Base-by-base conservation (phyloP, 768 basidiomycete species). In the Leccinellum albellum region DNA sequence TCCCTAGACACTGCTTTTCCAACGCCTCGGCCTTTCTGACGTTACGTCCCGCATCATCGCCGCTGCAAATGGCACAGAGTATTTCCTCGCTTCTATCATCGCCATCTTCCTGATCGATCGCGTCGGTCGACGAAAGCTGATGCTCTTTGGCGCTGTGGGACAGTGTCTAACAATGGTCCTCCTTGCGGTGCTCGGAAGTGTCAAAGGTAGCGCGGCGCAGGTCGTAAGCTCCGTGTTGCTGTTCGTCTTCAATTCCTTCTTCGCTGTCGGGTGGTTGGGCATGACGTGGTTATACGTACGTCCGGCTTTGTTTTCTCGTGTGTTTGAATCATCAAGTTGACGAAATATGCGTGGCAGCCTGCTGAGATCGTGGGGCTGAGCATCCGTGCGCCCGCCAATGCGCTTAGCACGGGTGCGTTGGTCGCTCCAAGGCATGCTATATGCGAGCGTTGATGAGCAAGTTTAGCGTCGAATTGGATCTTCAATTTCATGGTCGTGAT, bases 201-300 rank as follows among this genome's bases (percentile, higher is more conserved):
- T 82, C 51, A 74, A 78, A 51, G 81, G 75, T 31, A 68, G 70
- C 10, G 79, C 75, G 1, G 72, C 81, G 4, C 81, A 82, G 53
- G 72, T 82, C 45, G 74, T 78, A 15, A 82, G 83, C 26, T 75
- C 81, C 0, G 75, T 86, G 33, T 65, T 85, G 3, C 69, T 88
- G 1, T 87, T 88, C 66, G 78, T 85, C n/a, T 88, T 86, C 76
- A 86, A 87, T 68, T 82, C 82, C 15, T 83, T 84, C 73, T 88
- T 88, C 64, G 85, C 85, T 0, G 70, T 85, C 53, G 86, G 86
- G 0, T 88, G 85, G 85, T 68, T 87, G 42, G 84, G 85, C 17
- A 84, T 86, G 80, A 84, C 86, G 1, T 87, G 85, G 84, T 73
- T 88, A 57, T 86, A 85, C 62, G 83, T 83, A 59, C 65, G 82